These are phyloP conservation scores for Athelia sp. DNA, from an alignment of 1,284 basidiomycete species.

Conservation along the genomic window DNA sequence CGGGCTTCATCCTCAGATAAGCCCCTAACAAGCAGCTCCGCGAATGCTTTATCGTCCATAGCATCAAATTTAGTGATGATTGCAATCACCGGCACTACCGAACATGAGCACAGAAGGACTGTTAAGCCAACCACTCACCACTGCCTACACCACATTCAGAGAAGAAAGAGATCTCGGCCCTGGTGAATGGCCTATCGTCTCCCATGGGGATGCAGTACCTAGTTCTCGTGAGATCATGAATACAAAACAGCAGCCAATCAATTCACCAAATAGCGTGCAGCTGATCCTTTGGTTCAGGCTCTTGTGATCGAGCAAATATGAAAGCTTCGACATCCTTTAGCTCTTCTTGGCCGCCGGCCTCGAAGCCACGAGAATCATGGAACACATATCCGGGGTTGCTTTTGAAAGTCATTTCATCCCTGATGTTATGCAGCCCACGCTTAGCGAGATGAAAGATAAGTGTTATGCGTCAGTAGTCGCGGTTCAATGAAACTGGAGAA, in stretches of 20 bases:
- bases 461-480: too few species aligned
- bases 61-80: conserved; percentile 14
- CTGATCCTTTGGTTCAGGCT: conserved; percentile 9
- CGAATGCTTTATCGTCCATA: conserved; percentile 5
- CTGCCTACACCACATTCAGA: conserved; percentile 6
- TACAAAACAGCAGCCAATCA: background rate
- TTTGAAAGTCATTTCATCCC: conserved; percentile 23
- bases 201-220: conserved; percentile 16
- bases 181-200: conserved; percentile 6
- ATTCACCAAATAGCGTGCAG: conserved; percentile 21
- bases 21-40: background rate
- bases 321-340: conserved; percentile 16
- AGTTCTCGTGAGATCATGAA: background rate
- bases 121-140: conserved; percentile 2
- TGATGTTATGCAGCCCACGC: conserved; percentile 27
- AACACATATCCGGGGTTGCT: conserved; percentile 23
- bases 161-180: conserved; percentile 11
- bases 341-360: conserved; percentile 16
- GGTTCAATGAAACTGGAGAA: background rate
- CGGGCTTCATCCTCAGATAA: background rate
- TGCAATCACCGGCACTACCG: conserved; percentile 11
- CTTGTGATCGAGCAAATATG: conserved; percentile 9
- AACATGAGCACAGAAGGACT: background rate
- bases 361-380: conserved; percentile 25
- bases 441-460: conserved; percentile 8